Conservation (phyloP, 805 yeast species). For the Cyberlindnera xylosilytica region DNA sequence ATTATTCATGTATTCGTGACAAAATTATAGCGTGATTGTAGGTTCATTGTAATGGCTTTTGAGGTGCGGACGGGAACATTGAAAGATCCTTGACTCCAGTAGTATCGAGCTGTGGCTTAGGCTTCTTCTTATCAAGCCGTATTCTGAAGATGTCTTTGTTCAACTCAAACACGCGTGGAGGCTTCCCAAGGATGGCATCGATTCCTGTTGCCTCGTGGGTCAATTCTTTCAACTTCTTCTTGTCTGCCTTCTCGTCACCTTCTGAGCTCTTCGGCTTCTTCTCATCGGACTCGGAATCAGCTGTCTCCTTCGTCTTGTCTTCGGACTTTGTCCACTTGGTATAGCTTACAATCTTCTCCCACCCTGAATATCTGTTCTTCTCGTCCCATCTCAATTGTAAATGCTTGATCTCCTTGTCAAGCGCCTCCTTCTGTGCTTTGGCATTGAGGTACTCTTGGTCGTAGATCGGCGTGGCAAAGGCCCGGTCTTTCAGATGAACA, state of each 20-base stretch:
- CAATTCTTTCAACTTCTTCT: constrained; percentile 15
- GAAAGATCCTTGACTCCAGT: constrained; percentile 19
- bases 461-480: constrained; percentile 24
- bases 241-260: constrained; percentile 19
- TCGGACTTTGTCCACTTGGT: constrained; percentile 14
- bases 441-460: constrained; percentile 24
- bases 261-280: constrained; percentile 8
- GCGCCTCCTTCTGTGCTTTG: constrained; percentile 14
- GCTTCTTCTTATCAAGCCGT: constrained; percentile 31
- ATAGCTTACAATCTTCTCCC: constrained; percentile 25
- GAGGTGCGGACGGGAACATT: constrained; percentile 35
- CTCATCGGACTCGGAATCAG: constrained; percentile 4
- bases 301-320: constrained; percentile 17
- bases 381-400: constrained; percentile 27
- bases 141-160: constrained; percentile 39
- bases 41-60: constrained; percentile 1
- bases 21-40: too few species aligned
- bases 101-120: constrained; percentile 24
- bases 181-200: constrained; percentile 24
- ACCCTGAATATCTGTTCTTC: constrained; percentile 24
- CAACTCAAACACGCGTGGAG: constrained; percentile 36
- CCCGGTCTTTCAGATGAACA: constrained; percentile 21
- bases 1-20: too few species aligned
- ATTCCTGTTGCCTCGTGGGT: constrained; percentile 4
- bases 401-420: constrained; percentile 20